These are phyloP conservation scores for Naganishia sp. DNA, from an alignment of 1,284 basidiomycete species.

Conservation along the genomic window DNA sequence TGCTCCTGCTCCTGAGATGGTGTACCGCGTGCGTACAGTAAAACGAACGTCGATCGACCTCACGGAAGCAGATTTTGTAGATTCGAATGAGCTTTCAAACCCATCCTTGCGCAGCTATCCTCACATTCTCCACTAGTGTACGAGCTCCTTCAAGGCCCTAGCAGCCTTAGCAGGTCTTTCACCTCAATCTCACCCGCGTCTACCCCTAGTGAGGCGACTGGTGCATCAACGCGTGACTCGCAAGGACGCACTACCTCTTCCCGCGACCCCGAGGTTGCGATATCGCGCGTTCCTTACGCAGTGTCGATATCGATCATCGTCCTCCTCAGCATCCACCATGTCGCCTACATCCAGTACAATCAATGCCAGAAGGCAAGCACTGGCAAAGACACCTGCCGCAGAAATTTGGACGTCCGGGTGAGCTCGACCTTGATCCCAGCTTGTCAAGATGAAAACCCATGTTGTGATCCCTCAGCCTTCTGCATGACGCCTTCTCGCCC, in stretches of 20 bases:
- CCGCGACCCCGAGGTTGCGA: too few species aligned
- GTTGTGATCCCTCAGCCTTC: not conserved
- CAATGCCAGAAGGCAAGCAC: not conserved
- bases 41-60: too few species aligned
- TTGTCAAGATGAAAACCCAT: too few species aligned
- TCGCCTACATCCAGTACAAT: not conserved
- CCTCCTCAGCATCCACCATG: not conserved
- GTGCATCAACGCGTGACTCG: too few species aligned
- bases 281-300: too few species aligned
- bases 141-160: too few species aligned
- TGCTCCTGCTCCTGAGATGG: too few species aligned
- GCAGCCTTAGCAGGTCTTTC: not conserved
- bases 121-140: not conserved
- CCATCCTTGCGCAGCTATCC: too few species aligned
- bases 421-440: not conserved
- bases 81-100: too few species aligned
- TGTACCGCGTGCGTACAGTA: too few species aligned
- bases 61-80: constrained; percentile 4
- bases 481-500: not conserved
- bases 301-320: too few species aligned
- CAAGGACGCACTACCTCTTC: too few species aligned
- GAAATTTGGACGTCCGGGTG: constrained; percentile 2
- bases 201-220: not conserved
- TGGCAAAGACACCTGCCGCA: not conserved
- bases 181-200: not conserved